These are phyloP conservation scores for Leptodontidium sp. DNA, from an alignment of 2,329 filamentous ascomycete species.

Conservation along the genomic window DNA sequence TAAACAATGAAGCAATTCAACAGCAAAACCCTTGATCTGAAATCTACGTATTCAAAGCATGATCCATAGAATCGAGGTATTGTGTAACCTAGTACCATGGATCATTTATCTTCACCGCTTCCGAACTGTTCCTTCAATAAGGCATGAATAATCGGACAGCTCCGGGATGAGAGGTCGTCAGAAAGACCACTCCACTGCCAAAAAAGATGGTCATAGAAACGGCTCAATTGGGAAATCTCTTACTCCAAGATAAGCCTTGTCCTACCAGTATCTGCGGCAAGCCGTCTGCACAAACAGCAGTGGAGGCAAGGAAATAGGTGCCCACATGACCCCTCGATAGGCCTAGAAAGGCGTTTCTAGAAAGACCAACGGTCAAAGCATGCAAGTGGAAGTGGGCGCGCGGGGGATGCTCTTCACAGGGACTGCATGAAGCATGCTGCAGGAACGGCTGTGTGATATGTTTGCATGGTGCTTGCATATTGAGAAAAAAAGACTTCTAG, in stretches of 20 bases:
- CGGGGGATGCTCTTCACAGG: background rate
- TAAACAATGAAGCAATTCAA: conserved; percentile 12
- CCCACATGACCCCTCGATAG: conserved; percentile 16
- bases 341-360: conserved; percentile 9
- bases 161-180: background rate
- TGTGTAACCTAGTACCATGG: background rate
- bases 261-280: background rate
- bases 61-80: background rate
- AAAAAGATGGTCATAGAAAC: background rate
- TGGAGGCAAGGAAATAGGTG: conserved; percentile 10
- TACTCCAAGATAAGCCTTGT: background rate
- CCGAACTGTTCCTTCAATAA: background rate
- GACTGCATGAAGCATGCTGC: conserved; percentile 11
- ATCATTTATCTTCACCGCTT: no score
- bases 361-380: conserved; percentile 9
- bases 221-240: background rate
- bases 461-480: background rate
- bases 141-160: background rate
- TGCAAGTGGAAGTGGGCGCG: background rate
- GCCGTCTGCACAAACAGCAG: background rate
- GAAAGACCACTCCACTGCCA: background rate
- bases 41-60: background rate
- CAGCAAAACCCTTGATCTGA: background rate
- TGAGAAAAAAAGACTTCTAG: background rate
- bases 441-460: conserved; percentile 3